Conservation (phyloP, 2,329 filamentous ascomycete genomes). For the Exophiala spinifera region DNA sequence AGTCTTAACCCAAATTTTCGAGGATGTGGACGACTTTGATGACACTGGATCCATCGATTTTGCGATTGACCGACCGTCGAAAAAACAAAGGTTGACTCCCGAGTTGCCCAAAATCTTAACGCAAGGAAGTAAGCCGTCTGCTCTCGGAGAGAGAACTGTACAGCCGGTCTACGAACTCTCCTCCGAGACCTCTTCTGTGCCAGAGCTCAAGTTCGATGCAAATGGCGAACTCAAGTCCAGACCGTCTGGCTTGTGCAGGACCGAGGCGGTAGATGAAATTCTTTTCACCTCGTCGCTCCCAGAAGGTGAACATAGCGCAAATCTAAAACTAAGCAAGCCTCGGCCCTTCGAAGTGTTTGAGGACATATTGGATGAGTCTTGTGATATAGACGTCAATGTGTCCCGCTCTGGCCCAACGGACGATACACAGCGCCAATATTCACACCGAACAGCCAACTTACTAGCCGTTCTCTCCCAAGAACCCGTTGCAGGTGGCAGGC, state of each 20-base stretch:
- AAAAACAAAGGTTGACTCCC: slow-evolving; percentile 34
- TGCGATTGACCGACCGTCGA: slow-evolving; percentile 27
- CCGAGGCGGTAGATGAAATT: slow-evolving; percentile 38
- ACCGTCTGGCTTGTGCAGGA: background rate
- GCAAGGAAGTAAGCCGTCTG: too few species aligned
- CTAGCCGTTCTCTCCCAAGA: slow-evolving; percentile 35
- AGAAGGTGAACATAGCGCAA: slow-evolving; percentile 23
- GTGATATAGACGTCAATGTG: slow-evolving; percentile 27
- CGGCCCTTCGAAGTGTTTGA: slow-evolving; percentile 32
- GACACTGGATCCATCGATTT: slow-evolving; percentile 16
- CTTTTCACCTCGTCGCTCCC: slow-evolving; percentile 42
- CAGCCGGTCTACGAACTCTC: slow-evolving; percentile 15
- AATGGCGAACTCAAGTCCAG: background rate
- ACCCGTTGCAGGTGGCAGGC: slow-evolving; percentile 13
- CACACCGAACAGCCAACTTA: slow-evolving; percentile 41
- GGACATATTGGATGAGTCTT: slow-evolving; percentile 36
- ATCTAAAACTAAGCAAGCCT: background rate
- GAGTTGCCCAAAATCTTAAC: background rate
- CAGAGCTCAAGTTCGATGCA: background rate
- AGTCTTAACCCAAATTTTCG: slow-evolving; percentile 20
- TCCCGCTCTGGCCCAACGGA: slow-evolving; percentile 12
- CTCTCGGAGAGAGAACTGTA: too few species aligned
- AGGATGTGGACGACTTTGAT: slow-evolving; percentile 33
- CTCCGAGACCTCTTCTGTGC: slow-evolving; percentile 16
- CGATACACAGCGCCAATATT: slow-evolving; percentile 34